Evolutionary conservation across 352 stramenopile species (phyloP).

Genomic region (Halophytophthora polymorphica): DNA sequence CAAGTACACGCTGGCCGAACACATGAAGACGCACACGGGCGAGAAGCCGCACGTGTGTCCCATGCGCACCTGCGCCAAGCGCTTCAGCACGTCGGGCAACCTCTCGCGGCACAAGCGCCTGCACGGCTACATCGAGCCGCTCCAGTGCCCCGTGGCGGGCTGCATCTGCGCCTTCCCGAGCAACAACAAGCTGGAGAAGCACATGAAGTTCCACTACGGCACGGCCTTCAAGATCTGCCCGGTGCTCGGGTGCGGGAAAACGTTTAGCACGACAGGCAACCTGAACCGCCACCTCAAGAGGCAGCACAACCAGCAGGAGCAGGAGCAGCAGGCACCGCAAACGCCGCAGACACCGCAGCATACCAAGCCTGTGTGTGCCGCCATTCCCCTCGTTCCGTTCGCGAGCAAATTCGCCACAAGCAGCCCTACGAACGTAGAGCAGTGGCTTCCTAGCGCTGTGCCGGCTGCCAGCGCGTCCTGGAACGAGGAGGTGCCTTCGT

Average conservation of each 20-base stretch:
- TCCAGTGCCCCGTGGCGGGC: constrained; percentile 7
- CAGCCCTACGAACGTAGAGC: constrained; percentile 25
- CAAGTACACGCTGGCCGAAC: constrained; percentile 30
- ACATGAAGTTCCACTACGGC: constrained; percentile 35
- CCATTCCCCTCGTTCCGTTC: background rate
- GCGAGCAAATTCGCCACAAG: constrained; percentile 6
- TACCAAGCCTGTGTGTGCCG: background rate
- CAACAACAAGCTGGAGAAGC: constrained; percentile 22
- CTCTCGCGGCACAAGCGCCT: constrained; percentile 35
- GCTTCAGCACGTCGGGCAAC: constrained; percentile 40
- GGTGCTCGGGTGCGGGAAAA: constrained; percentile 33
- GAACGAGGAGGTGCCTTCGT: constrained; percentile 11
- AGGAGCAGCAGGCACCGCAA: constrained; percentile 1
- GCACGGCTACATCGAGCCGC: constrained; percentile 23
- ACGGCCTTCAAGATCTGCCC: constrained; percentile 20
- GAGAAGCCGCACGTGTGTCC: constrained; percentile 30
- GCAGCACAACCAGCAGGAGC: constrained; percentile 13
- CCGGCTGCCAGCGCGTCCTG: constrained; percentile 6
- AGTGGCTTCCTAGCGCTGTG: constrained; percentile 16
- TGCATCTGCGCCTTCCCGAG: constrained; percentile 17
- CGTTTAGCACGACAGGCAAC: constrained; percentile 49
- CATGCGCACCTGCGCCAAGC: constrained; percentile 27
- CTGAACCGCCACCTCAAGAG: constrained; percentile 34
- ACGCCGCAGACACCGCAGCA: background rate
- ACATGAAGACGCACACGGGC: constrained; percentile 31